A percentile compares a stretch with the other conserved stretches of the same genome.
Evolutionary conservation across 192 early-diverging fungal species (phyloP).

Genomic region (Haplosporangium gracile): DNA sequence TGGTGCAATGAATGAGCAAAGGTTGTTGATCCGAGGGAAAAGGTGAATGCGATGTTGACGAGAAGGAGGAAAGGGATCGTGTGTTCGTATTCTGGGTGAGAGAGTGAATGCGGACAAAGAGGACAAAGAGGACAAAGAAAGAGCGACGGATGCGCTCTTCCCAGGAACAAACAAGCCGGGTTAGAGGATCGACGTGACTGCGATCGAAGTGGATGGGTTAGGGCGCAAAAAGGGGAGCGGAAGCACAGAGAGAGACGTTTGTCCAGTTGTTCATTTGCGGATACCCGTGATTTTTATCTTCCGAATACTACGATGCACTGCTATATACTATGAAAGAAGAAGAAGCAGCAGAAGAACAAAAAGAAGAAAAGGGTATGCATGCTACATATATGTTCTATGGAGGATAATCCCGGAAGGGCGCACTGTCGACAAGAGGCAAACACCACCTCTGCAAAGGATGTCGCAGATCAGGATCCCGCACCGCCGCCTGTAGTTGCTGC

Average conservation of each 20-base stretch:
- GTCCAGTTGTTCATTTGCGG: neutral
- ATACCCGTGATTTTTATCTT: neutral
- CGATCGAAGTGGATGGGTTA: neutral
- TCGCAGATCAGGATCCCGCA: neutral
- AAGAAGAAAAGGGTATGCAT: no score
- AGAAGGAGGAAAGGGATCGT: no score
- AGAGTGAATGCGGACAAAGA: neutral
- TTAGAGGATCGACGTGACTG: neutral
- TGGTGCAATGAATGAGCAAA: no score
- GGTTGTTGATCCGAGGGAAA: no score
- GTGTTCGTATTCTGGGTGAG: no score
- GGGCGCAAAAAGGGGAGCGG: neutral
- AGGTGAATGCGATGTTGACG: no score
- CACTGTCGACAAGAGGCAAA: neutral
- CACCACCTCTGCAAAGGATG: neutral
- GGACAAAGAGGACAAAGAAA: neutral
- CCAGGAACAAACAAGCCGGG: neutral
- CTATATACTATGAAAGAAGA: no score
- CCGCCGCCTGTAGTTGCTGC: neutral
- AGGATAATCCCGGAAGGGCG: neutral
- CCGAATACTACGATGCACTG: no score
- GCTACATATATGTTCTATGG: neutral
- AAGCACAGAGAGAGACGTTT: neutral
- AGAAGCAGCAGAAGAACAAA: no score
- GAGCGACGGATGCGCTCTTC: neutral